phyloP scores from a whole-genome alignment of 331 rosid genomes.

The Acacia pycnantha region DNA sequence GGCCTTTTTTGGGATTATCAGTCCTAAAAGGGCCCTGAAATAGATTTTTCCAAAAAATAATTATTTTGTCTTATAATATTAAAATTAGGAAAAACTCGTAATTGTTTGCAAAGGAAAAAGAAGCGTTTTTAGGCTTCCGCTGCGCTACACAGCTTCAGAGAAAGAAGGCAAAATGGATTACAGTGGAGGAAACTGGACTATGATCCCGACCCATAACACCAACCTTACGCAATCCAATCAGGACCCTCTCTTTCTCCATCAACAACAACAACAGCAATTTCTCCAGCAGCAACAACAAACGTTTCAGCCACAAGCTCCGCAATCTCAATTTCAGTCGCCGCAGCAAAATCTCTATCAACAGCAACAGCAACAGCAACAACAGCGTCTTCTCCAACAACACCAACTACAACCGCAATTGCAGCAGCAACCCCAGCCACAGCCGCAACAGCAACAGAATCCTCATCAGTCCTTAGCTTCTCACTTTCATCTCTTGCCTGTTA shows the following conservation, averaged over 20 bases:
- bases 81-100: too few species aligned
- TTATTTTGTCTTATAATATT: too few species aligned
- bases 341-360: slow-evolving; percentile 42
- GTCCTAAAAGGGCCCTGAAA: too few species aligned
- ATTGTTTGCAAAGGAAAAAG: too few species aligned
- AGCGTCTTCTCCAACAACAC: neutral
- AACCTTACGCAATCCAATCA: slow-evolving; percentile 64
- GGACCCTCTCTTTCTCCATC: slow-evolving; percentile 57
- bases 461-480: slow-evolving; percentile 93
- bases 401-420: neutral
- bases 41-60: too few species aligned
- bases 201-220: slow-evolving; percentile 73
- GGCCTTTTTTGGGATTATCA: too few species aligned
- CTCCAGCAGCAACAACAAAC: slow-evolving; percentile 41
- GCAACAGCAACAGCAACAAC: slow-evolving; percentile 37
- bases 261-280: slow-evolving; percentile 30
- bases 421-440: slow-evolving; percentile 22
- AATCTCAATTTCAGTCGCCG: slow-evolving; percentile 41
- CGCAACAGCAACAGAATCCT: slow-evolving; percentile 48
- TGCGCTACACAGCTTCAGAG: neutral
- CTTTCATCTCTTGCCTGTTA: slow-evolving; percentile 69
- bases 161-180: slow-evolving; percentile 51
- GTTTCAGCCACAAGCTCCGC: slow-evolving; percentile 33
- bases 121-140: neutral
- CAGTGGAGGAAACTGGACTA: slow-evolving; percentile 77